phyloP scores from a whole-genome alignment of 2,329 filamentous ascomycete species.

The Ceratocystis diversiconidia region DNA sequence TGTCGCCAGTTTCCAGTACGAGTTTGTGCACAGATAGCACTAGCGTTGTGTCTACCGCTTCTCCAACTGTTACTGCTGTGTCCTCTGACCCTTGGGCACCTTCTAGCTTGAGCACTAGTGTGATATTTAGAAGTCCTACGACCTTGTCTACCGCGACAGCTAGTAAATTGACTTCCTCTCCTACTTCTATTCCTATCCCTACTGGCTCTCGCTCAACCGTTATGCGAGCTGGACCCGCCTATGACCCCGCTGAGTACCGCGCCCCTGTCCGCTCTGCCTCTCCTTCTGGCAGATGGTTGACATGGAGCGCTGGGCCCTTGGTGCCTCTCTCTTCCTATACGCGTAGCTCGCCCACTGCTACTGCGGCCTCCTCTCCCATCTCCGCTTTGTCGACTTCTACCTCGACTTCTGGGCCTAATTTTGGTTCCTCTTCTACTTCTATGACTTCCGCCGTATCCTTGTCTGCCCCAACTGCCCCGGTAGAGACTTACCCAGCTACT shows the following conservation, averaged over 20 bases:
- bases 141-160: neutral
- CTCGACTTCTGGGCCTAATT: neutral
- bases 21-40: neutral
- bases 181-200: neutral
- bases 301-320: neutral
- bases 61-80: neutral
- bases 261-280: neutral
- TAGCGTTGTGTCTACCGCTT: neutral
- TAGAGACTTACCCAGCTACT: neutral
- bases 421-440: neutral
- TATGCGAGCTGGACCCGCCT: conserved; percentile 5
- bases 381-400: neutral
- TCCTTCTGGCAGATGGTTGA: conserved; percentile 1
- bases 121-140: neutral
- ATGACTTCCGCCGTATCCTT: neutral
- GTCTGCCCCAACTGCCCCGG: neutral
- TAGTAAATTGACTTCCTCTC: neutral
- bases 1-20: neutral
- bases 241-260: neutral
- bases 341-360: neutral
- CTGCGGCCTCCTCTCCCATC: neutral
- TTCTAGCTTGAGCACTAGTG: conserved; percentile 8
- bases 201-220: neutral
- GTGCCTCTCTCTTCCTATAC: neutral
- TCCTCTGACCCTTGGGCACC: conserved; percentile 7